Conservation (phyloP, 306 rosid species). For the Macrotyloma uniflorum region DNA sequence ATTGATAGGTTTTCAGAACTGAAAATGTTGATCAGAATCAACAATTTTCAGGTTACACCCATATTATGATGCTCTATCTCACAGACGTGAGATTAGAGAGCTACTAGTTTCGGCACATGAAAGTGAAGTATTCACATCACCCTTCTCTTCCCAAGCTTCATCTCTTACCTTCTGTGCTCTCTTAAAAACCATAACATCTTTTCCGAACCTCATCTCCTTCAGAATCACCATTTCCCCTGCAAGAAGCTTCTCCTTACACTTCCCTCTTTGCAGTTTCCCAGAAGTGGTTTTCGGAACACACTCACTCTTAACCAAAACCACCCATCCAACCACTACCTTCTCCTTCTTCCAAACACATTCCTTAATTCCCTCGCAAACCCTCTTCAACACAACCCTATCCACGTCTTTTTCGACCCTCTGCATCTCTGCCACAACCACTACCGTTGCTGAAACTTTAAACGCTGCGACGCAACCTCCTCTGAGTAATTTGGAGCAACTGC, state of each 20-base stretch:
- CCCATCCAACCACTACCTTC: constrained; percentile 57
- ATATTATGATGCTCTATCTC: background rate
- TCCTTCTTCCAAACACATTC: constrained; percentile 51
- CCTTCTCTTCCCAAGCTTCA: background rate
- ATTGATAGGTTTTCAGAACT: background rate
- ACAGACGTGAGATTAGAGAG: constrained; percentile 45
- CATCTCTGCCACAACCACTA: constrained; percentile 71
- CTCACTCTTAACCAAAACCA: constrained; percentile 63
- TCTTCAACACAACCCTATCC: constrained; percentile 39
- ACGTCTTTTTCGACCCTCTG: constrained; percentile 36
- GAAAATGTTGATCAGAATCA: background rate
- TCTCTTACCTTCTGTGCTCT: background rate
- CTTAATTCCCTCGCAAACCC: constrained; percentile 51
- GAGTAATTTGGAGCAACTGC: constrained; percentile 48
- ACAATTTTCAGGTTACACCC: background rate
- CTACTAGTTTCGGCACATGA: constrained; percentile 30
- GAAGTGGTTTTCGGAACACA: constrained; percentile 80
- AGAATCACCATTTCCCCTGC: constrained; percentile 56
- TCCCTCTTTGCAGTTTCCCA: constrained; percentile 72
- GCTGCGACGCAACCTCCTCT: constrained; percentile 77
- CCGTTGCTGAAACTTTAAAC: constrained; percentile 31
- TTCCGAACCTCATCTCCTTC: constrained; percentile 58
- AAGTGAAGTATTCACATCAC: background rate
- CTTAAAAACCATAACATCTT: background rate
- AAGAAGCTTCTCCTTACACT: constrained; percentile 55